Conservation (phyloP, 148 eudicot species). For the Rhododendron ferrugineum region DNA sequence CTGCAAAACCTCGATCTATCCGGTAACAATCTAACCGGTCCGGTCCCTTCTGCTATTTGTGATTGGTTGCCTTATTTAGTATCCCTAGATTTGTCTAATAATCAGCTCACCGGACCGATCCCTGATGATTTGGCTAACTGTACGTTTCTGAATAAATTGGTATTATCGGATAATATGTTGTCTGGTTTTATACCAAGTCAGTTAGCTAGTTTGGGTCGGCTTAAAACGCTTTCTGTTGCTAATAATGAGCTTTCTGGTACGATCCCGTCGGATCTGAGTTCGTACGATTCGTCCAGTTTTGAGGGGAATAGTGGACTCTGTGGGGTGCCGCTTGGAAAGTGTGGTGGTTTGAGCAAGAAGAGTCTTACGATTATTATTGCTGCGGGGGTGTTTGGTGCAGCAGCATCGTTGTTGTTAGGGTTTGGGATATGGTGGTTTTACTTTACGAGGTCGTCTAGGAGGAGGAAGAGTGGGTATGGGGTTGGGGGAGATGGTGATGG, state of each 20-base stretch:
- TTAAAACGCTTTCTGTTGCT: slow-evolving; percentile 44
- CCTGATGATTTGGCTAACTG: slow-evolving; percentile 54
- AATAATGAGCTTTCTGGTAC: slow-evolving; percentile 49
- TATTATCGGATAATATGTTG: slow-evolving; percentile 41
- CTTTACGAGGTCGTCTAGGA: slow-evolving; percentile 24
- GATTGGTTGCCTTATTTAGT: slow-evolving; percentile 69
- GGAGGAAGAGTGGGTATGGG: slow-evolving; percentile 34
- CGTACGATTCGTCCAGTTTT: slow-evolving; percentile 27
- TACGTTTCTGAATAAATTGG: slow-evolving; percentile 49
- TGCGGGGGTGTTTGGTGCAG: slow-evolving; percentile 68
- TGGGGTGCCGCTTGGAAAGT: slow-evolving; percentile 49
- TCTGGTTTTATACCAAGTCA: slow-evolving; percentile 56
- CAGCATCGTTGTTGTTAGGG: slow-evolving; percentile 47
- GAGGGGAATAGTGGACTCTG: slow-evolving; percentile 61
- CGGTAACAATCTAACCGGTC: slow-evolving; percentile 49
- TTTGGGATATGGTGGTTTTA: slow-evolving; percentile 74
- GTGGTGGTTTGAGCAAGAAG: slow-evolving; percentile 57
- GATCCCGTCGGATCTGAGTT: slow-evolving; percentile 35
- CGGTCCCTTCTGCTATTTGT: slow-evolving; percentile 58
- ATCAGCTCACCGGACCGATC: slow-evolving; percentile 46
- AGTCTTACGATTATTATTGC: slow-evolving; percentile 53
- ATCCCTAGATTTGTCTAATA: slow-evolving; percentile 59
- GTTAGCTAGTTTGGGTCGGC: slow-evolving; percentile 48
- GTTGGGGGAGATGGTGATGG: slow-evolving; percentile 35
- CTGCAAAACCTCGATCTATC: slow-evolving; percentile 54